These are phyloP conservation scores for Zostera marina DNA, from an alignment of 116 monocot species.

Conservation along the genomic window DNA sequence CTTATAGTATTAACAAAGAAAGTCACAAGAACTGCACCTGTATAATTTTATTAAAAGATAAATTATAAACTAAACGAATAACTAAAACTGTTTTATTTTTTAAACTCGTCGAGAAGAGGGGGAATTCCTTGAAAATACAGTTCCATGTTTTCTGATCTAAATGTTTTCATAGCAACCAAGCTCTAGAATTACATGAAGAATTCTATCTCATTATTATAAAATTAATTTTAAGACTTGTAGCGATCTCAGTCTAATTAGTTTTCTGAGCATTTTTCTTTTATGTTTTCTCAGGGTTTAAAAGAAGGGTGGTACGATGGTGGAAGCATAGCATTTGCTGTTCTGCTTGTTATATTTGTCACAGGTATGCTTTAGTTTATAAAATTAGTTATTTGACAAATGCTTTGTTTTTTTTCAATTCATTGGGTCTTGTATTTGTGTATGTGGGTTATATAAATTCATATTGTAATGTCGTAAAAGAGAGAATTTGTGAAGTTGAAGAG, in stretches of 20 bases:
- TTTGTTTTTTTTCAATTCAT: constrained; percentile 4
- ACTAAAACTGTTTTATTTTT: too few species aligned
- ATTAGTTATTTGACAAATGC: not conserved
- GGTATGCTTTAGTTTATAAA: constrained; percentile 21
- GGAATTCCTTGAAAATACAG: too few species aligned
- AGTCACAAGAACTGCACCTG: too few species aligned
- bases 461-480: too few species aligned
- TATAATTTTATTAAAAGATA: too few species aligned
- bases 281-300: constrained; percentile 49
- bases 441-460: not conserved
- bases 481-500: too few species aligned
- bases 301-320: constrained; percentile 99
- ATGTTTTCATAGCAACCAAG: too few species aligned
- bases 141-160: too few species aligned
- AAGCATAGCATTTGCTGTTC: constrained; percentile 89
- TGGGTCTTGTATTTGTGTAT: not conserved
- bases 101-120: too few species aligned
- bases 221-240: not conserved
- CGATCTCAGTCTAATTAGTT: not conserved
- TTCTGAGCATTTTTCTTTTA: constrained; percentile 3
- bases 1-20: not conserved
- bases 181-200: not conserved
- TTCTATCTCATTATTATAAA: not conserved
- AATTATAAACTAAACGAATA: too few species aligned
- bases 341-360: constrained; percentile 82